Conservation (phyloP, 805 yeast genomes). For the Ogataea populi-albae region DNA sequence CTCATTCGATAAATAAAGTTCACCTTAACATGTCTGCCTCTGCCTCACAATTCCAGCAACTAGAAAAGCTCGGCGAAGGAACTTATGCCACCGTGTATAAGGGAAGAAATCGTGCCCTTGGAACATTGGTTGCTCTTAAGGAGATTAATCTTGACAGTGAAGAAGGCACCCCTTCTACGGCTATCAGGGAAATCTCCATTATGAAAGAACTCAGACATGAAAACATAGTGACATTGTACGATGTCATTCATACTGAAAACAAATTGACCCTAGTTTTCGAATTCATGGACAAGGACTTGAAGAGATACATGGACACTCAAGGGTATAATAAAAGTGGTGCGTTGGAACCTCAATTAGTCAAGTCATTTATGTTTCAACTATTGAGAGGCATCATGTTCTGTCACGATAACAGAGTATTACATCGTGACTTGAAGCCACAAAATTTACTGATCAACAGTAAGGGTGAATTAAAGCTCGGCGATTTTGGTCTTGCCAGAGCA, state of each 20-base stretch:
- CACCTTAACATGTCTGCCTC: slow-evolving; percentile 31
- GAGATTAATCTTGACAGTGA: slow-evolving; percentile 94
- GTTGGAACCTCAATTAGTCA: slow-evolving; percentile 67
- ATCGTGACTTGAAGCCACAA: slow-evolving; percentile 91
- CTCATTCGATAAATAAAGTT: not conserved
- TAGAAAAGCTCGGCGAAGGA: slow-evolving; percentile 90
- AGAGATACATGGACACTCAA: slow-evolving; percentile 88
- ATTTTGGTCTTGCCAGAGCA: slow-evolving; percentile 95
- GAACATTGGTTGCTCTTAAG: slow-evolving; percentile 88
- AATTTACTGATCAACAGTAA: slow-evolving; percentile 83
- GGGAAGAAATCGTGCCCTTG: slow-evolving; percentile 81
- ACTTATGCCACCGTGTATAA: slow-evolving; percentile 99
- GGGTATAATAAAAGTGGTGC: slow-evolving; percentile 63
- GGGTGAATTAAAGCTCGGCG: slow-evolving; percentile 92
- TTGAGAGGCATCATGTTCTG: slow-evolving; percentile 86
- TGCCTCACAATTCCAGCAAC: slow-evolving; percentile 44
- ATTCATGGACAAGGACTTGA: slow-evolving; percentile 88
- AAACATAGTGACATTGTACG: slow-evolving; percentile 87
- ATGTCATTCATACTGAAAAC: slow-evolving; percentile 95
- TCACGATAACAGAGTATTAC: slow-evolving; percentile 80
- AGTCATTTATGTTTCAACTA: slow-evolving; percentile 91
- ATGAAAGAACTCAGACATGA: slow-evolving; percentile 94
- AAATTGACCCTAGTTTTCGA: slow-evolving; percentile 92
- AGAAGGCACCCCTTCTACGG: slow-evolving; percentile 98
- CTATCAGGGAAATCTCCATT: slow-evolving; percentile 91